phyloP scores from a whole-genome alignment of 2,329 filamentous ascomycete genomes.

The Microsporum audouinii region DNA sequence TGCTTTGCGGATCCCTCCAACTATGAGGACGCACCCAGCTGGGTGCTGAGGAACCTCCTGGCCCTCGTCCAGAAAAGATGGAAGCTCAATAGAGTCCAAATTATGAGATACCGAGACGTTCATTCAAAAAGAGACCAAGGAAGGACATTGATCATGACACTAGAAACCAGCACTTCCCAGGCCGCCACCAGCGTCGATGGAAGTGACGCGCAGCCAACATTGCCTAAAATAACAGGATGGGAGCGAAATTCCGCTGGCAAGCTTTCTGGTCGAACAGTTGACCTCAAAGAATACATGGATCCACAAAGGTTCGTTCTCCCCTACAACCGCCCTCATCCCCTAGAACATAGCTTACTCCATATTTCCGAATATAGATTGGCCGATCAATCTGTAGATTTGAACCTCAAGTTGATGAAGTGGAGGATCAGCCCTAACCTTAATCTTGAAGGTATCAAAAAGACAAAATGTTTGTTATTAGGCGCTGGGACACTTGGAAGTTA shows the following conservation, averaged over 20 bases:
- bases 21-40: constrained; percentile 75
- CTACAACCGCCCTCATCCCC: not conserved
- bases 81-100: constrained; percentile 62
- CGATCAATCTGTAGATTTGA: constrained; percentile 89
- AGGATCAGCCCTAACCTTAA: constrained; percentile 80
- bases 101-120: constrained; percentile 82
- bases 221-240: constrained; percentile 94
- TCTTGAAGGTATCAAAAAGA: constrained; percentile 77
- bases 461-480: constrained; percentile 79
- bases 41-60: constrained; percentile 83
- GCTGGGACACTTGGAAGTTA: constrained; percentile 91
- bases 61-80: constrained; percentile 75
- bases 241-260: constrained; percentile 73
- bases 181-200: constrained; percentile 23
- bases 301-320: constrained; percentile 45
- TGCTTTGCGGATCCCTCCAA: constrained; percentile 89
- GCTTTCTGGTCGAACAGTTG: constrained; percentile 63
- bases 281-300: constrained; percentile 88
- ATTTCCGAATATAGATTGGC: constrained; percentile 45
- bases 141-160: constrained; percentile 64
- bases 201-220: constrained; percentile 20
- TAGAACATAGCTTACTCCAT: not conserved
- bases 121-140: constrained; percentile 66
- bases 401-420: constrained; percentile 98
- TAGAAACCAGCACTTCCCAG: constrained; percentile 33